Conservation (phyloP, 83 land plant genomes). For the Picea abies region DNA sequence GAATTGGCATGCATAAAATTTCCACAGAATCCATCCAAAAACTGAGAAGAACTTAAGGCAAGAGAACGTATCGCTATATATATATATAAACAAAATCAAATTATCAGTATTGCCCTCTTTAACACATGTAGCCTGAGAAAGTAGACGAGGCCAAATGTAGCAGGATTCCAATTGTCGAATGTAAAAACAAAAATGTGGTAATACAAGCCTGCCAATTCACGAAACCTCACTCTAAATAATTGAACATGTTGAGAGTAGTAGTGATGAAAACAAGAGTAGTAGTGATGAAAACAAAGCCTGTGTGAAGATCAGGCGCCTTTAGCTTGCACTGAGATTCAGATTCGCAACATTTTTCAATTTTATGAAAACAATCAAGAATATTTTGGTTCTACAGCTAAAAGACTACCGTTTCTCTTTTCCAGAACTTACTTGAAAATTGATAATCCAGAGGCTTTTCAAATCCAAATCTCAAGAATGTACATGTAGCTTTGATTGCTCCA, state of each 20-base stretch:
- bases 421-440: neutral
- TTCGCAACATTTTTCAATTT: neutral
- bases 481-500: too few relatives aligned
- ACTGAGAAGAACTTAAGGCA: neutral
- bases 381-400: neutral
- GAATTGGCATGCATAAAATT: neutral
- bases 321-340: neutral
- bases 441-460: neutral
- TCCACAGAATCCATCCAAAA: neutral
- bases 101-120: neutral
- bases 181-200: neutral
- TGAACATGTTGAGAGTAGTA: neutral
- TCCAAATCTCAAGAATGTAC: too few relatives aligned
- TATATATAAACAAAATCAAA: neutral
- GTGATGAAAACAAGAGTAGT: conserved; percentile 6
- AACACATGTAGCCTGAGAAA: neutral
- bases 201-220: neutral
- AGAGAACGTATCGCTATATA: neutral
- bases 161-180: neutral
- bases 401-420: neutral
- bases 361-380: neutral
- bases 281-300: too few relatives aligned
- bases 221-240: neutral
- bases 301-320: neutral
- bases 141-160: neutral